Percentiles rank a stretch among this genome's conserved stretches.
These are phyloP conservation scores for Candida labiduridarum DNA, from an alignment of 1,139 yeast genomes.

Conservation along the genomic window DNA sequence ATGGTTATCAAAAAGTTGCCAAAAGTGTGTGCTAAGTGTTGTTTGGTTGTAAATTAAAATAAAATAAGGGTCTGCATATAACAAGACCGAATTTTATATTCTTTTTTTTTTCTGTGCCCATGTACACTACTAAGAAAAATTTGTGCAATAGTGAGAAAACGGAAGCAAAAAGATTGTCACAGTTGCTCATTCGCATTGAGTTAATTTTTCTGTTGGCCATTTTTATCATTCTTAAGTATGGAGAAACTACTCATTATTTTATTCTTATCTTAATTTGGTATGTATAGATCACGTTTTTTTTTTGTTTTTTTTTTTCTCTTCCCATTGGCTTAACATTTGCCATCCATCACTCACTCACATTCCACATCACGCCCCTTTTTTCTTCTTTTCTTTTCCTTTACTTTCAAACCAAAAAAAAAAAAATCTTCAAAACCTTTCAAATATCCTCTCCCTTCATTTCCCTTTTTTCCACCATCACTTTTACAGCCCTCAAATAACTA, in stretches of 20 bases:
- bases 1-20: too few relatives aligned
- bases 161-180: not conserved
- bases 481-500: not conserved
- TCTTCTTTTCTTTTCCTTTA: not conserved
- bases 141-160: not conserved
- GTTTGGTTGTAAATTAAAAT: not conserved
- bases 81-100: too few relatives aligned
- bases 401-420: not conserved
- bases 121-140: not conserved
- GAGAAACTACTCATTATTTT: not conserved
- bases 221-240: not conserved
- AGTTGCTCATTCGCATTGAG: not conserved
- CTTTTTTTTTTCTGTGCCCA: not conserved
- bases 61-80: too few relatives aligned
- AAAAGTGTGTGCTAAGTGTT: too few relatives aligned
- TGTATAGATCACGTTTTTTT: not conserved
- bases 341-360: not conserved
- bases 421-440: constrained; percentile 6
- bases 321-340: not conserved
- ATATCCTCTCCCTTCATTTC: constrained; percentile 6
- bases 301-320: not conserved
- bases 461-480: not conserved
- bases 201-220: constrained; percentile 1
- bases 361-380: too few relatives aligned
- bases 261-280: not conserved